phyloP scores from a whole-genome alignment of 2,329 filamentous ascomycete species.

The Ceratocystis huliohia region DNA sequence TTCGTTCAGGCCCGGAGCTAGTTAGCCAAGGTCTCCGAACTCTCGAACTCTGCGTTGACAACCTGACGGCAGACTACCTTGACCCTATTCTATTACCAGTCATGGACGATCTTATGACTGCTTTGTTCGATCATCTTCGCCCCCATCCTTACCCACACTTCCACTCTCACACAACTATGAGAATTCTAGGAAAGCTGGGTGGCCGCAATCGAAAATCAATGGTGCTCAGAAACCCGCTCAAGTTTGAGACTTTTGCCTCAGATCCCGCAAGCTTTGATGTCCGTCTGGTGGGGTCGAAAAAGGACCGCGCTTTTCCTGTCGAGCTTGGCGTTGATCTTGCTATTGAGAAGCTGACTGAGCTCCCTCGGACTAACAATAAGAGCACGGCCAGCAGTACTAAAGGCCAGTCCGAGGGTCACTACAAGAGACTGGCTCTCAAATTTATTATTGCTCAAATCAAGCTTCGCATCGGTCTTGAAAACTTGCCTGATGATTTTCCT shows the following conservation, averaged over 20 bases:
- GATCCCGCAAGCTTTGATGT: constrained; percentile 80
- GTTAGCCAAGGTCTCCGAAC: constrained; percentile 90
- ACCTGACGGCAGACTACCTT: constrained; percentile 91
- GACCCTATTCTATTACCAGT: constrained; percentile 99
- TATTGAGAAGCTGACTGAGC: constrained; percentile 74
- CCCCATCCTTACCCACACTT: constrained; percentile 95
- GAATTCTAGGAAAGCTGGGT: constrained; percentile 90
- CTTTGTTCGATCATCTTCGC: constrained; percentile 86
- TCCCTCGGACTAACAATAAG: constrained; percentile 42
- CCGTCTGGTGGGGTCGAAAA: constrained; percentile 76
- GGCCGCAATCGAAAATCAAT: constrained; percentile 93
- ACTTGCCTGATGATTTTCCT: constrained; percentile 77
- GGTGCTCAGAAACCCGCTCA: constrained; percentile 72
- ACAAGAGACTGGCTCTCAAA: constrained; percentile 86
- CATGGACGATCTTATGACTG: constrained; percentile 97
- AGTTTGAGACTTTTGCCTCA: constrained; percentile 75
- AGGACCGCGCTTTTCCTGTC: constrained; percentile 75
- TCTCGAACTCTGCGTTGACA: constrained; percentile 92
- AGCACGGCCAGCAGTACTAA: constrained; percentile 32
- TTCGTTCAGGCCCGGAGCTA: constrained; percentile 81
- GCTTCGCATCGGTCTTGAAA: constrained; percentile 76
- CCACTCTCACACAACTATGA: constrained; percentile 93
- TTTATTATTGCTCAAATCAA: constrained; percentile 83
- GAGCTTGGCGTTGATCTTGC: constrained; percentile 80
- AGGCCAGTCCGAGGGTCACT: constrained; percentile 62